phyloP scores from a whole-genome alignment of 129 eudicot genomes.

The Centrapalus pauciflorus region DNA sequence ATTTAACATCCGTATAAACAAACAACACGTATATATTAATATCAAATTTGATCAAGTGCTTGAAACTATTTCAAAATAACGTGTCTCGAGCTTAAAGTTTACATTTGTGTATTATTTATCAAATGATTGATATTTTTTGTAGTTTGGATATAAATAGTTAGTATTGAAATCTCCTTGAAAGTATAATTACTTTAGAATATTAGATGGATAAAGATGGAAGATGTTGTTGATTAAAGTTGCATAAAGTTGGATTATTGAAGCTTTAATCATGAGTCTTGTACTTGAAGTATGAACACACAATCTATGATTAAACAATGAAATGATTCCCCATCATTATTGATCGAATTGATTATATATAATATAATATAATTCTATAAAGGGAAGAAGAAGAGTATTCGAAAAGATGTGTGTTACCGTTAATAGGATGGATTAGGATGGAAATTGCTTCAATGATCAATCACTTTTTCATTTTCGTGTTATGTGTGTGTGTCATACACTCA shows the following conservation, averaged over 20 bases:
- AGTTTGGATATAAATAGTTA: background rate
- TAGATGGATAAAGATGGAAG: slow-evolving; percentile 6
- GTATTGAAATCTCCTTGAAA: no score
- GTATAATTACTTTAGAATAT: background rate
- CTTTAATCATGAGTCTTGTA: slow-evolving; percentile 33
- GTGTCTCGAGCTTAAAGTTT: background rate
- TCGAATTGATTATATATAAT: slow-evolving; percentile 2
- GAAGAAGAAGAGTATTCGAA: slow-evolving; percentile 15
- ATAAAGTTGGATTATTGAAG: slow-evolving; percentile 28
- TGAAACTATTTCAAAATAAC: background rate
- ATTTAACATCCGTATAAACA: no score
- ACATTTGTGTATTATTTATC: no score
- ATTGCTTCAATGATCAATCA: slow-evolving; percentile 23
- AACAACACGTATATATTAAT: no score
- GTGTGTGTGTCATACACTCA: background rate
- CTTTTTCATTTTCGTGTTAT: slow-evolving; percentile 20
- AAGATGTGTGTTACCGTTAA: slow-evolving; percentile 11
- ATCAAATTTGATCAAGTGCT: background rate
- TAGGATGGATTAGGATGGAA: slow-evolving; percentile 11
- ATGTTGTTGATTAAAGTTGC: slow-evolving; percentile 29
- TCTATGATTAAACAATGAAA: slow-evolving; percentile 12
- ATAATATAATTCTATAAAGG: slow-evolving; percentile 1
- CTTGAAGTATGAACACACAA: slow-evolving; percentile 28
- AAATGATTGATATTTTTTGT: no score
- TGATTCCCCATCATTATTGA: slow-evolving; percentile 19